phyloP scores from a whole-genome alignment of 495 filamentous ascomycete genomes.

The Penicillium antarcticum region DNA sequence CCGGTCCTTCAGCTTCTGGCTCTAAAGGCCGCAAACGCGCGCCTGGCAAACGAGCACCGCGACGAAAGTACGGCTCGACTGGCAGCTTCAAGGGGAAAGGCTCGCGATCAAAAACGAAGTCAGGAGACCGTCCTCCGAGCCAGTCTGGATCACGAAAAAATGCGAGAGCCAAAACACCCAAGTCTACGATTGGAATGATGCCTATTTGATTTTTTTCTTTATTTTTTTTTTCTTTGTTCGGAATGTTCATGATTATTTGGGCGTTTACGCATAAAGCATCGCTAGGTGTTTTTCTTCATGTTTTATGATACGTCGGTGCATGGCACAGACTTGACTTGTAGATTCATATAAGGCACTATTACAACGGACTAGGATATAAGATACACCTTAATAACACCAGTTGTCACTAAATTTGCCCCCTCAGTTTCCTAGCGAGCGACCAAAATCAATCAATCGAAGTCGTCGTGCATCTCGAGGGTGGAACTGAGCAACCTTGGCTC shows the following conservation, averaged over 20 bases:
- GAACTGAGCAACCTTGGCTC: slow-evolving; percentile 81
- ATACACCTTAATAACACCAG: slow-evolving; percentile 14
- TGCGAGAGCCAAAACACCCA: slow-evolving; percentile 28
- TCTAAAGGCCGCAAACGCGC: slow-evolving; percentile 29
- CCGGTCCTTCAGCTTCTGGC: slow-evolving; percentile 16
- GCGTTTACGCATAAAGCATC: slow-evolving; percentile 19
- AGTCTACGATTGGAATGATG: slow-evolving; percentile 46
- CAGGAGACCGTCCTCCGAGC: slow-evolving; percentile 22
- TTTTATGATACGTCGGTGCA: neutral
- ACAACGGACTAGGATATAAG: slow-evolving; percentile 14
- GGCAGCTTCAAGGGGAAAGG: slow-evolving; percentile 26
- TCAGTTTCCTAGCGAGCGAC: slow-evolving; percentile 64
- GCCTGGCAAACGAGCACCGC: slow-evolving; percentile 24
- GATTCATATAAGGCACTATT: slow-evolving; percentile 2
- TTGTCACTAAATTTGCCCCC: slow-evolving; percentile 26
- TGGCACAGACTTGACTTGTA: neutral
- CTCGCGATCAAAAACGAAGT: slow-evolving; percentile 22
- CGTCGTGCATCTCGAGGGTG: slow-evolving; percentile 77
- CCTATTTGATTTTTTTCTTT: slow-evolving; percentile 28
- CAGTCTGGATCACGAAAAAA: slow-evolving; percentile 26
- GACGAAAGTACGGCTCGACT: slow-evolving; percentile 25
- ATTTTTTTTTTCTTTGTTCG: slow-evolving; percentile 4
- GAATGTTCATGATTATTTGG: slow-evolving; percentile 19
- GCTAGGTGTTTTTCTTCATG: slow-evolving; percentile 19
- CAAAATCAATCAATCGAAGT: slow-evolving; percentile 81